Evolutionary conservation across 768 basidiomycete genomes (phyloP).

Genomic region (Russula olivacea): DNA sequence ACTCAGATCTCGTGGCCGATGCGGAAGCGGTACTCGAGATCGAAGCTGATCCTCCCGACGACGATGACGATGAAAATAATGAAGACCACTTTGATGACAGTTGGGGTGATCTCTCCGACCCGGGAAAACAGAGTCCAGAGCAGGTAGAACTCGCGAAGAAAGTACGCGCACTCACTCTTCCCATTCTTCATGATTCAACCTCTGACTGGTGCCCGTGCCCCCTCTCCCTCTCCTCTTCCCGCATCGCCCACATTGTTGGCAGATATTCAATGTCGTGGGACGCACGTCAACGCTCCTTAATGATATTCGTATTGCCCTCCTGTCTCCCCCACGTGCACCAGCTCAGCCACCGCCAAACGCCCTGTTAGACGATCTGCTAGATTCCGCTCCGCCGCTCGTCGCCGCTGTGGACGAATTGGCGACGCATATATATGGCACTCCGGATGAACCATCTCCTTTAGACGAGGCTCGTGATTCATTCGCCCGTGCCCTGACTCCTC

Average conservation of each 20-base stretch:
- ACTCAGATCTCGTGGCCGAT: slow-evolving; percentile 18
- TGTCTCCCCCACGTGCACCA: not conserved
- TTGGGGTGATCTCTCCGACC: slow-evolving; percentile 17
- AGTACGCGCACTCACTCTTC: slow-evolving; percentile 1
- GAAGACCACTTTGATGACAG: slow-evolving; percentile 6
- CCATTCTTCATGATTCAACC: not conserved
- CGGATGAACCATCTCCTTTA: slow-evolving; percentile 4
- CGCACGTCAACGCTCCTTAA: slow-evolving; percentile 12
- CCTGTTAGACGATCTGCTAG: slow-evolving; percentile 18
- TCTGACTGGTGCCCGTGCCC: not conserved
- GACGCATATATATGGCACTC: slow-evolving; percentile 10
- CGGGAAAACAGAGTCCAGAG: slow-evolving; percentile 1
- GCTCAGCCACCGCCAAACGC: not conserved
- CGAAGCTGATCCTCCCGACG: not conserved
- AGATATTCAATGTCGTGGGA: slow-evolving; percentile 13
- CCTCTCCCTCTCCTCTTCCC: not conserved
- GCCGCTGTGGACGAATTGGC: slow-evolving; percentile 20
- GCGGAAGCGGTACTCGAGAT: slow-evolving; percentile 12
- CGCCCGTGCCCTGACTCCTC: slow-evolving; percentile 7
- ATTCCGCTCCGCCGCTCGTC: slow-evolving; percentile 19
- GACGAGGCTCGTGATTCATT: slow-evolving; percentile 15
- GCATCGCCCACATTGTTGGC: not conserved
- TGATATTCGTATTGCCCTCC: slow-evolving; percentile 2
- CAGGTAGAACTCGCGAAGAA: slow-evolving; percentile 19
- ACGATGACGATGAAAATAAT: not conserved